Evolutionary conservation across 139 green algal genomes (phyloP), one percentile per base, ranked within the genome.

Genomic region (Chlorella sp.): DNA sequence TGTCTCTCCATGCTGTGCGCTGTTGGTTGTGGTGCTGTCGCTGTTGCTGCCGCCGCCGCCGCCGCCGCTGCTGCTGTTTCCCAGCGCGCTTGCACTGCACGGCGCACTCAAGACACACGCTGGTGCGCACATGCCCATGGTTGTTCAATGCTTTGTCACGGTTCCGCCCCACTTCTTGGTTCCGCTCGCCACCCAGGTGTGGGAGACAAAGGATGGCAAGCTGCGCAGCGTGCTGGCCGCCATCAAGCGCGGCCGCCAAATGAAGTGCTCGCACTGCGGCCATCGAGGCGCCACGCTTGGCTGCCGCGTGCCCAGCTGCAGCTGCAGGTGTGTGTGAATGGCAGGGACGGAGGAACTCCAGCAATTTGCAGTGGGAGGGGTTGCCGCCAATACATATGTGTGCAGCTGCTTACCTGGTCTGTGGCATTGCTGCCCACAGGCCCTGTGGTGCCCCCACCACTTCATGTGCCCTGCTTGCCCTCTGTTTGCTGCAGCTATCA

Each of bases 221-320:
- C 82, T 95, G 22, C 46, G 68, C n/a, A 77, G 84, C 40, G 85
- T 95, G 28, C 43, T 72, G 16, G 80, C 81, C 16, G 89, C 89
- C 24, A 77, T 95, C 6, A 88, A 89, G 54, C 84, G 90, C 5
- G 89, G 87, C 14, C 82, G 89, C 20, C 69, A 75, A 51, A 85
- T 94, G 62, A 87, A 85, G 80, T 92, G 84, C 60, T 32, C 38
- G 8, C 67, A 88, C 67, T 97, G 94, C 87, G 84, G 85, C 40
- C 58, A 86, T 44, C 81, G 82, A 0, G 94, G 94, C 20, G 94
- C 94, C 44, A 93, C 93, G 0, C 65, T 95, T 36, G 94, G 94
- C n/a, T 97, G 94, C 84, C 88, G 91, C 9, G 56, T 95, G 73
- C 79, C 90, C 38, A 78, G 64, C 64, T 97, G 94, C 86, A 56